Conservation (phyloP, 2,329 filamentous ascomycete species). For the Xylariaceae sp. region DNA sequence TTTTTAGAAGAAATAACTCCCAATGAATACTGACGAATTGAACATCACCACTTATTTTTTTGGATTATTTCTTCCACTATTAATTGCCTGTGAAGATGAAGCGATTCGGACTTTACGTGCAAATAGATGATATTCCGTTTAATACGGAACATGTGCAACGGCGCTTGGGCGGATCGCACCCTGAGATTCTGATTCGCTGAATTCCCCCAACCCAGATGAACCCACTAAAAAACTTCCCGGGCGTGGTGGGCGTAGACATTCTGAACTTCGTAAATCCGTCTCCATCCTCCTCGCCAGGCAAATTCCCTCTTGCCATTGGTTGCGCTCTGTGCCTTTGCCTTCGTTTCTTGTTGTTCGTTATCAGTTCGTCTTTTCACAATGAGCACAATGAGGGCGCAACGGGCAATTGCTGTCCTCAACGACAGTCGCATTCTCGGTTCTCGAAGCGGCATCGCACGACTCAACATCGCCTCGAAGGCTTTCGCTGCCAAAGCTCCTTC, state of each 20-base stretch:
- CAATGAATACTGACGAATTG: background rate
- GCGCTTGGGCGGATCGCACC: background rate
- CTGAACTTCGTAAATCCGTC: background rate
- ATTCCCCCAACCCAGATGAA: background rate
- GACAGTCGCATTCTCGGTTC: conserved; percentile 35
- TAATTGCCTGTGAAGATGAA: too few relatives aligned
- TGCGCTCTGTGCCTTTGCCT: conserved; percentile 17
- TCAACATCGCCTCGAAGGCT: conserved; percentile 31
- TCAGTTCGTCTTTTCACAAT: conserved; percentile 28
- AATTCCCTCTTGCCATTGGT: conserved; percentile 22
- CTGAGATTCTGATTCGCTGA: conserved; percentile 20
- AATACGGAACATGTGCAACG: background rate
- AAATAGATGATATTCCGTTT: too few relatives aligned
- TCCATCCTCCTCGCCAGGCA: conserved; percentile 2
- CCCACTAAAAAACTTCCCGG: conserved; percentile 24
- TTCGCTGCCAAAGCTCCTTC: conserved; percentile 28
- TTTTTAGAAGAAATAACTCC: background rate
- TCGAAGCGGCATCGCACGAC: conserved; percentile 32
- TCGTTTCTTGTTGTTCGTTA: conserved; percentile 4
- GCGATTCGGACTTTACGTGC: too few relatives aligned
- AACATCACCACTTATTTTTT: background rate
- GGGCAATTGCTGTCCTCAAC: conserved; percentile 36
- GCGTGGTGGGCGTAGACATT: background rate
- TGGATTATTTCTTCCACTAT: background rate
- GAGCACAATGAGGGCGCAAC: conserved; percentile 40